Evolutionary conservation across 495 filamentous ascomycete species (phyloP), one percentile per base, ranked within the genome.

Genomic region (Hypoxylon cercidicola): DNA sequence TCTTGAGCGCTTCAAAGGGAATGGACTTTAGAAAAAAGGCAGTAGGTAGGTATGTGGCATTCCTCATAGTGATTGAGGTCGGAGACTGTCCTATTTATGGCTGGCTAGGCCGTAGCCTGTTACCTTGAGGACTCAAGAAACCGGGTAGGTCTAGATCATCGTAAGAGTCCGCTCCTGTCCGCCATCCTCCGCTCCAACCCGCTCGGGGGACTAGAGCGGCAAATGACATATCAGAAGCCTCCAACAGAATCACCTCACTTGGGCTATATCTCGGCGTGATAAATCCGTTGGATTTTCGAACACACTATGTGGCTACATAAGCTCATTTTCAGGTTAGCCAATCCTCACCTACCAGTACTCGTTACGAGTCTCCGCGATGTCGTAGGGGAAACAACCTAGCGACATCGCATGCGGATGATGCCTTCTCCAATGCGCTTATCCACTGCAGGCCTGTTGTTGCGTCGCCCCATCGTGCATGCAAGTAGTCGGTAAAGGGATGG

Each of bases 401-500:
- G 23, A 25, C 23, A 25, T 25, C 5, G 23, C 23, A 25, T 25
- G 5, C 23, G 23, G 2, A 25, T 25, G 5, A 25, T 25, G 23
- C 5, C 23, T 25, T 5, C 23, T 5, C 23, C 5, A 5, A 25
- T 25, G 23, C 23, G 5, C 9, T 32, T 32, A 32, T 32, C 3
- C 30, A 55, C 13, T 28, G 30, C 45, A 67, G 40, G 12, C 43
- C 57, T 3, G 13, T 49, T 3, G 60, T 60, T 6, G 61, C 15
- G 21, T 65, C 35, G 0, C 66, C 61, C 66, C 61, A 69, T 15
- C 56, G 43, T 32, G 61, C 35, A 18, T 41, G 30, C 9, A 62
- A 6, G 1, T 47, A 56, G 23, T 69, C 66, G 13, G 47, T 2
- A 13, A 44, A 41, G 2, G 41, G 34, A n/a, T 43, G 9, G 0